Percentiles rank a stretch among this genome's conserved stretches.
These are phyloP conservation scores for Monilinia vaccinii-corymbosi DNA, from an alignment of 2,329 filamentous ascomycete genomes.

Conservation along the genomic window DNA sequence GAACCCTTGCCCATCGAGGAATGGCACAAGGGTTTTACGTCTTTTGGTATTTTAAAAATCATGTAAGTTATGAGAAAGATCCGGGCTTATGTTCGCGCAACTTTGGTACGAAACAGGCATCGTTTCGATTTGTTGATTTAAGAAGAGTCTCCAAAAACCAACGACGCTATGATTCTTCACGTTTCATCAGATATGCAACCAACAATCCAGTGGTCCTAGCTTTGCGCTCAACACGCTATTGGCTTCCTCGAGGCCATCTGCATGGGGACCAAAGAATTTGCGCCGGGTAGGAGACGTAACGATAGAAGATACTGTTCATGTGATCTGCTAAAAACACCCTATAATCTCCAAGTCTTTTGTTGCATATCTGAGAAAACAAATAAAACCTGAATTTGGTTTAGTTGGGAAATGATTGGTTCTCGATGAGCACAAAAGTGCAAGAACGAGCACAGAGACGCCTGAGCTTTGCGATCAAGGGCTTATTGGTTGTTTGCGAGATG, in stretches of 20 bases:
- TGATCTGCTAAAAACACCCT: too few species aligned
- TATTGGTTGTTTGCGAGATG: neutral
- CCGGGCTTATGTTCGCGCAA: neutral
- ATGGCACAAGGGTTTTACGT: neutral
- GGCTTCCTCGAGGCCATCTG: neutral
- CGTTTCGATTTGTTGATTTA: neutral
- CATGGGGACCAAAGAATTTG: neutral
- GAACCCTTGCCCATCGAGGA: neutral
- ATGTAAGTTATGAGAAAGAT: neutral
- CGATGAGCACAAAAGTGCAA: too few species aligned
- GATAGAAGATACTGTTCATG: too few species aligned
- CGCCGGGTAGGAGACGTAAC: neutral
- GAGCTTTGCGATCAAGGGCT: too few species aligned
- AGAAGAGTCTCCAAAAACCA: neutral
- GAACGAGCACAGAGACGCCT: too few species aligned
- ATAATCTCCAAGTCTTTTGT: neutral
- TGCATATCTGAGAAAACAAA: neutral
- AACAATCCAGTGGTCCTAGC: neutral
- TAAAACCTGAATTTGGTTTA: too few species aligned
- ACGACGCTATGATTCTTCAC: neutral
- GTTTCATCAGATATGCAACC: neutral
- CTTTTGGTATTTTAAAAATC: neutral
- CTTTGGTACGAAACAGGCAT: neutral
- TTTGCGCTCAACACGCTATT: neutral
- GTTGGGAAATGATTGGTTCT: neutral